A percentile compares a stretch with the other conserved stretches of the same genome.
Conservation (phyloP, 208 protist genomes). For the Porcisia hertigi region DNA sequence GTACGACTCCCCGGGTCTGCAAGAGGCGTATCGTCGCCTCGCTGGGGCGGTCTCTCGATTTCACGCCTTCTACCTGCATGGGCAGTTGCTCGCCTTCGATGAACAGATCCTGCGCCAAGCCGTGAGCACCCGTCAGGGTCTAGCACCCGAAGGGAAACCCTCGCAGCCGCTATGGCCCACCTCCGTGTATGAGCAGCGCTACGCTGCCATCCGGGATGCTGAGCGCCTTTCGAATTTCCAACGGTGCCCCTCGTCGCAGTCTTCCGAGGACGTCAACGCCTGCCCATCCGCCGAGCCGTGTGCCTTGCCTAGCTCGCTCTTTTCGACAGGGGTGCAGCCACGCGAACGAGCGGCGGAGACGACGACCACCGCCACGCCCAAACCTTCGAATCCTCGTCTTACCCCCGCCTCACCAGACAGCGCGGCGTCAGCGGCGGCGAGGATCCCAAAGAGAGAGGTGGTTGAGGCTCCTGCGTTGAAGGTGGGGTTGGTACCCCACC, state of each 20-base stretch:
- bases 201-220: conserved; percentile 8
- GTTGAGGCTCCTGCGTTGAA: conserved; percentile 11
- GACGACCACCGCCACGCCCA: background rate
- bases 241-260: background rate
- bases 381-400: background rate
- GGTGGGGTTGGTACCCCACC: conserved; percentile 2
- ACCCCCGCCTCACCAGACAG: background rate
- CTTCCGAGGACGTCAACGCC: background rate
- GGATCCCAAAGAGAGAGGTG: background rate
- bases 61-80: conserved; percentile 34
- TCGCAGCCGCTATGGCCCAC: background rate
- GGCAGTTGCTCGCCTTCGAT: conserved; percentile 7
- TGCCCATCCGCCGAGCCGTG: background rate
- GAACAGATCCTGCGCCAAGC: background rate
- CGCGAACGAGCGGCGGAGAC: background rate
- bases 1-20: conserved; percentile 29
- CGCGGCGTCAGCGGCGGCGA: background rate
- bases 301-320: background rate
- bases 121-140: background rate
- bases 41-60: conserved; percentile 14
- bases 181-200: conserved; percentile 25
- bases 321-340: background rate
- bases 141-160: background rate
- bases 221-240: background rate
- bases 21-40: conserved; percentile 36